Evolutionary conservation across 768 basidiomycete species (phyloP).

Genomic region (Boletus vermiculosoides): DNA sequence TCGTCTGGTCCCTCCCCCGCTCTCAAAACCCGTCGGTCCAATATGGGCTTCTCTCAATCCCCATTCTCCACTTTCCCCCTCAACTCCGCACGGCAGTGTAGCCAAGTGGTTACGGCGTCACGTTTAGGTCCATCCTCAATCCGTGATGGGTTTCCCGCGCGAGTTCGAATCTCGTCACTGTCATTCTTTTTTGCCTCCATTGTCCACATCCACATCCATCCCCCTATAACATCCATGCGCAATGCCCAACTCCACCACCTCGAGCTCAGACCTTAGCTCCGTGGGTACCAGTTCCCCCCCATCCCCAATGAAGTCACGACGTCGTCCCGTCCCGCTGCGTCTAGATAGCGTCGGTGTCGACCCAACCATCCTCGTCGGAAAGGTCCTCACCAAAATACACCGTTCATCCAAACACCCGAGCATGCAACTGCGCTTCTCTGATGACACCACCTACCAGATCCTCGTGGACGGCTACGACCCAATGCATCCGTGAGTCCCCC

Average conservation of each 20-base stretch:
- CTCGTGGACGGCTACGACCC: slow-evolving; percentile 67
- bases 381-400: slow-evolving; percentile 39
- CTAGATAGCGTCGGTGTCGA: slow-evolving; percentile 35
- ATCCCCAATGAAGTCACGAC: slow-evolving; percentile 28
- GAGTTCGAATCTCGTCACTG: slow-evolving; percentile 63
- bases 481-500: slow-evolving; percentile 36
- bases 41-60: background rate
- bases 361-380: slow-evolving; percentile 44
- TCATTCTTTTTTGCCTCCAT: slow-evolving; percentile 31
- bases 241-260: slow-evolving; percentile 10
- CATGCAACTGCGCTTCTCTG: slow-evolving; percentile 48
- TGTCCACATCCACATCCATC: slow-evolving; percentile 9
- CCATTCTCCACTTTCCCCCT: background rate
- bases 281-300: slow-evolving; percentile 15
- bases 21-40: slow-evolving; percentile 8
- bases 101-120: slow-evolving; percentile 62
- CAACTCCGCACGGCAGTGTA: slow-evolving; percentile 41
- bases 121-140: slow-evolving; percentile 46
- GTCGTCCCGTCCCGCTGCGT: slow-evolving; percentile 38
- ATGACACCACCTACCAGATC: slow-evolving; percentile 45
- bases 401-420: slow-evolving; percentile 46
- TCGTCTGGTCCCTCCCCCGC: slow-evolving; percentile 2
- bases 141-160: slow-evolving; percentile 60
- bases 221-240: slow-evolving; percentile 1
- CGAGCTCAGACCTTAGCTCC: slow-evolving; percentile 10